phyloP scores from a whole-genome alignment of 345 rosid genomes.

The Xanthoceras sorbifolium region DNA sequence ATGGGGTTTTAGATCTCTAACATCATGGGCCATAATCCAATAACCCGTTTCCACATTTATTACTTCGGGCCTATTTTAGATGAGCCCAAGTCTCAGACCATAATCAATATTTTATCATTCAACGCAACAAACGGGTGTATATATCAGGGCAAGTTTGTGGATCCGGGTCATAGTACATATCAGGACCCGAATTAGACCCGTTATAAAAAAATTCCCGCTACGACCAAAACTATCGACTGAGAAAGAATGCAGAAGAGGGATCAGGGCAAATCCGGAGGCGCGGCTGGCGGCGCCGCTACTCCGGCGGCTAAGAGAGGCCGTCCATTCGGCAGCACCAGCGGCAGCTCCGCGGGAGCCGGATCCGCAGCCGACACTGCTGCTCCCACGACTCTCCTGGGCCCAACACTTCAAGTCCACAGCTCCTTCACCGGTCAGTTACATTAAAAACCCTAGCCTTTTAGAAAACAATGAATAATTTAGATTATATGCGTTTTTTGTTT shows the following conservation, averaged over 20 bases:
- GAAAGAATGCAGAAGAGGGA: constrained; percentile 84
- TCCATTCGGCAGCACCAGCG: constrained; percentile 75
- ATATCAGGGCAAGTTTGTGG: background rate
- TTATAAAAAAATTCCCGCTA: background rate
- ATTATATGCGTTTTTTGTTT: background rate
- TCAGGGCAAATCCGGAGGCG: constrained; percentile 65
- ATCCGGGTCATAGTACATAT: background rate
- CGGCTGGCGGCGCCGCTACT: constrained; percentile 62
- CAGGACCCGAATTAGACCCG: background rate
- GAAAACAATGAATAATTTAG: background rate
- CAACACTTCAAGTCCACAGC: constrained; percentile 84
- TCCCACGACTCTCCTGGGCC: constrained; percentile 77
- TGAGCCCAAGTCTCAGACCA: background rate
- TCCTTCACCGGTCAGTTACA: constrained; percentile 71
- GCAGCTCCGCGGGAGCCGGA: constrained; percentile 39
- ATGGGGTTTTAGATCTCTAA: no score
- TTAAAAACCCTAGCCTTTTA: constrained; percentile 9
- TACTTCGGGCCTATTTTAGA: background rate
- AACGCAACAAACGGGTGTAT: background rate
- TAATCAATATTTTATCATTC: no score
- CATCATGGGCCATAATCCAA: no score
- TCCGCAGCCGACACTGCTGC: constrained; percentile 63
- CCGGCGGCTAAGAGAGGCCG: constrained; percentile 85
- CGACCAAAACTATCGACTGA: background rate
- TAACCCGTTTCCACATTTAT: no score